Base-by-base conservation (phyloP, 768 basidiomycete species). In the Lactarius quietus region DNA sequence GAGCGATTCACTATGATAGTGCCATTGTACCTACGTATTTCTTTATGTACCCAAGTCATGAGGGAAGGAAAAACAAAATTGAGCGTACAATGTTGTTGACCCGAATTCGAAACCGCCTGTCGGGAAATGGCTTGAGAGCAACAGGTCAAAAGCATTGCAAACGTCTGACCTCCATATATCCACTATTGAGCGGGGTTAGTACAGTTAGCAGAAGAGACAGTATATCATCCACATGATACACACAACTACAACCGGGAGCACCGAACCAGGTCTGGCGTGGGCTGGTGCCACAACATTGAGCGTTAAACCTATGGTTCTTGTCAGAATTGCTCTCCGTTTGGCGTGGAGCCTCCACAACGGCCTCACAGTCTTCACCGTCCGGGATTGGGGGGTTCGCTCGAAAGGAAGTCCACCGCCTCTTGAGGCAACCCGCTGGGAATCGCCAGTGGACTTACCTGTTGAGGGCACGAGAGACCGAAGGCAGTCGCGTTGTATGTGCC, bases 401-500 rank as follows among this genome's bases (percentile, higher is more conserved):
- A 69, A 3, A 31, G 56, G 53, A 18, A n/a, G n/a, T 63, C 41
- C 15, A 57, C 1, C 31, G 54, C 43, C 20, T 67, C 61, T 15
- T 48, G 38, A 8, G 59, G 58, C 18, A 62, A 26, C 39, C 39
- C 45, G 6, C 3, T 31, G n/a, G 33, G 55, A 12, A 63, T 26
- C 8, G 43, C 52, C 14, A 60, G 29, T 0, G 33, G 39, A 39
- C 65, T 20, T 6, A 57, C 29, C 20, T 73, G 70, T 57, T 74
- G 73, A 20, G 73, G 69, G 54, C 73, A 74, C 14, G 70, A 51
- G 38, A 33, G 53, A 5, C 72, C 72, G 56, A 70, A 73, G 4
- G 59, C 35, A 7, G 57, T 68, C 20, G 63, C 65, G 15, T 59
- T 54, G 20, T 73, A 57, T n/a, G 29, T 55, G 6, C 68, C 72